A percentile compares a stretch with the other conserved stretches of the same genome.
These are phyloP conservation scores for Candolleomyces efflorescens DNA, from an alignment of 768 basidiomycete species.

Conservation along the genomic window DNA sequence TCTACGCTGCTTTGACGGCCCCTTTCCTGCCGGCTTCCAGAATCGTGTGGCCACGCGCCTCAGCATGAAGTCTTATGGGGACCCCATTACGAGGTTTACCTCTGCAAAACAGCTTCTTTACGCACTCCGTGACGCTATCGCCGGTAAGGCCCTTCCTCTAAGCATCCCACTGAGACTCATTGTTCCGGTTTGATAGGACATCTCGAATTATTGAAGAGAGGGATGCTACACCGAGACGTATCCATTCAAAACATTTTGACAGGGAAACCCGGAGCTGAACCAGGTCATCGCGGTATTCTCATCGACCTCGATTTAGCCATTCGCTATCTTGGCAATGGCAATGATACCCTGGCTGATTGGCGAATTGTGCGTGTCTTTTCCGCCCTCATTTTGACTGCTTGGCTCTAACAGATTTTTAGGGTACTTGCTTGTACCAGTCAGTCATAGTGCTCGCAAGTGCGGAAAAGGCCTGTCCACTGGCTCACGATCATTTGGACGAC, in stretches of 20 bases:
- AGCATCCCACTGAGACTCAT: too few species aligned
- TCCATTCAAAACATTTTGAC: not conserved
- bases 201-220: too few species aligned
- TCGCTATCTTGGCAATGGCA: not conserved
- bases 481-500: not conserved
- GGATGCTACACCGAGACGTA: conserved; percentile 1
- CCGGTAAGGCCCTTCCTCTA: conserved; percentile 1
- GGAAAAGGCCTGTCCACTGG: not conserved
- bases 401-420: not conserved
- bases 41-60: not conserved
- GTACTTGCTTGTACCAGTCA: not conserved
- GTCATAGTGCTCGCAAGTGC: not conserved
- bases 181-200: too few species aligned
- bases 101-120: conserved; percentile 2
- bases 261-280: not conserved
- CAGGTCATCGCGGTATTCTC: not conserved
- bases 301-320: conserved; percentile 1
- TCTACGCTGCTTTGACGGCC: too few species aligned
- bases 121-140: conserved; percentile 10
- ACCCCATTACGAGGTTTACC: conserved; percentile 2
- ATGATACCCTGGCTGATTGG: not conserved
- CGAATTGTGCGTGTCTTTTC: not conserved
- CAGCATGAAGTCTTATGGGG: conserved; percentile 9
- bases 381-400: not conserved
- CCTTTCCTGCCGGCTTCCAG: too few species aligned